Base-by-base conservation (phyloP, 1,284 basidiomycete species). In the Hemileia vastatrix region DNA sequence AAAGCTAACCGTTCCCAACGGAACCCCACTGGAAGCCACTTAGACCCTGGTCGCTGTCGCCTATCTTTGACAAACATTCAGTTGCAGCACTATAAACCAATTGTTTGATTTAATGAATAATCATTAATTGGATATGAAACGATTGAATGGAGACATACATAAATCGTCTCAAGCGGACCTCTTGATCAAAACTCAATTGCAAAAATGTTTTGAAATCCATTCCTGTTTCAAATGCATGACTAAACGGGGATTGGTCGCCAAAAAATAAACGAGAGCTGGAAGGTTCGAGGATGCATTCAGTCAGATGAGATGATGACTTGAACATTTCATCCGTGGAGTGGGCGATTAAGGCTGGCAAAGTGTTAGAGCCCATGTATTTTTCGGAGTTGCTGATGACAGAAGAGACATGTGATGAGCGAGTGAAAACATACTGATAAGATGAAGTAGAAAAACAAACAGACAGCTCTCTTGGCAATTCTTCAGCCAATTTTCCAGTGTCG, bases 321-420 rank as follows among this genome's bases (percentile, higher is more conserved):
- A 62, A 62, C 59, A 62, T 62, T 49, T 62, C 59, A 33, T 62
- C 59, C 2, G 59, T 62, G 11, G 59, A 62, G 47, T 62, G 59
- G 15, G 59, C 50, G 23, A 62, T 62, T 9, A 62, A 36, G 13
- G 59, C 59, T 27, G 59, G 59, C 3, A 62, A 45, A n/a, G 59
- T 62, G 27, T 62, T 62, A 19, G 59, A 53, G n/a, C 59, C 59
- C 59, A 62, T 62, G 33, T 62, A 62, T 50, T 62, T 62, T 47
- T 62, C 59, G 4, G 59, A 54, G 43, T 62, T 62, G 6, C 59
- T 62, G 27, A 6, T 15, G 27, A 50, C 18, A 18, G 24, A 43
- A 27, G 23, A 23, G 23, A n/a, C n/a, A n/a, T n/a, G n/a, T n/a
- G n/a, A n/a, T n/a, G n/a, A n/a, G n/a, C n/a, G n/a, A n/a, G n/a